A percentile compares a stretch with the other conserved stretches of the same genome.
These are phyloP conservation scores for Mycena metata DNA, from an alignment of 768 basidiomycete genomes.

Conservation along the genomic window DNA sequence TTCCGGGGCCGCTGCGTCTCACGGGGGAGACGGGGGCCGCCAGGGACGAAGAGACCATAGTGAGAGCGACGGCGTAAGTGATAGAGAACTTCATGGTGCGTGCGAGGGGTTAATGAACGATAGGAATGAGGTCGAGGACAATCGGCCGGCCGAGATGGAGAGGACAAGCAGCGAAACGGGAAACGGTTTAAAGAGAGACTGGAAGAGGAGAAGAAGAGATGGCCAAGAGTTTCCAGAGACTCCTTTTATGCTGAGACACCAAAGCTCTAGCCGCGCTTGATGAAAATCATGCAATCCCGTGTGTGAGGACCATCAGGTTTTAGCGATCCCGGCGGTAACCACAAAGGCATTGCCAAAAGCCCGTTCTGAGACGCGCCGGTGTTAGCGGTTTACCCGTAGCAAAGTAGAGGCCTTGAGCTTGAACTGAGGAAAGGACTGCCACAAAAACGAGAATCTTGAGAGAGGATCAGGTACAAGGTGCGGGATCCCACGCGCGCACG, in stretches of 20 bases:
- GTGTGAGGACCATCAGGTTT: conserved; percentile 1
- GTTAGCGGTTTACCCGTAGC: too few relatives aligned
- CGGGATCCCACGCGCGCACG: too few relatives aligned
- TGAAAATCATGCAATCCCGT: conserved; percentile 3
- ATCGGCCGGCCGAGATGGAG: conserved; percentile 18
- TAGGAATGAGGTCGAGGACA: conserved; percentile 4
- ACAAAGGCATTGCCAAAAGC: neutral
- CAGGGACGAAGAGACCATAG: conserved; percentile 27
- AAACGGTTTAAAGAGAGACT: conserved; percentile 19
- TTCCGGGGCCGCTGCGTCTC: conserved; percentile 47
- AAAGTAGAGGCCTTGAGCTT: too few relatives aligned
- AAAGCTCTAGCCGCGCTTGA: neutral
- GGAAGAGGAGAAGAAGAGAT: neutral
- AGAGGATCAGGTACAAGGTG: too few relatives aligned
- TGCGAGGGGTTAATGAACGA: neutral
- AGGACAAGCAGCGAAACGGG: conserved; percentile 1
- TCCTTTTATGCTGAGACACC: neutral
- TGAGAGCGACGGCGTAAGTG: conserved; percentile 16
- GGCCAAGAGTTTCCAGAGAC: neutral
- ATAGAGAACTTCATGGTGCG: conserved; percentile 30
- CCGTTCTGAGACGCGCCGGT: neutral
- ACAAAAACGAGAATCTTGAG: too few relatives aligned
- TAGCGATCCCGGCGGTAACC: neutral
- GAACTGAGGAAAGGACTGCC: too few relatives aligned
- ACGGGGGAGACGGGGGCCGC: conserved; percentile 26